Base-by-base conservation (phyloP, 768 basidiomycete species). In the Lentinus brumalis region DNA sequence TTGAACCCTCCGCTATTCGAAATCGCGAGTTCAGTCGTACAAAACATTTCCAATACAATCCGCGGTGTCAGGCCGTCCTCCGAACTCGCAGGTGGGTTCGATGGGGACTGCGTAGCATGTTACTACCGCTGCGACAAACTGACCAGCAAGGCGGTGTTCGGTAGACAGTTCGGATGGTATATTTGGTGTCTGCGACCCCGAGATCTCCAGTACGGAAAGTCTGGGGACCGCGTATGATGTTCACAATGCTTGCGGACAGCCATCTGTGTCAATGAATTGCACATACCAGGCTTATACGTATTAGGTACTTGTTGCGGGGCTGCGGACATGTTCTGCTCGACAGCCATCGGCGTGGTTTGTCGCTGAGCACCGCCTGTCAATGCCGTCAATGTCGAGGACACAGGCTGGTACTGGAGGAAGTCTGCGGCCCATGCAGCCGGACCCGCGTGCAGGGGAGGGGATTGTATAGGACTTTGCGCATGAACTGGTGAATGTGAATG, bases 341-440 rank as follows among this genome's bases (percentile, higher is more conserved):
- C 39, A 9, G 45, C 18, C 53, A 47, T 59, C 11, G 49, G 55
- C 44, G 51, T 46, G 12, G 29, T 52, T 30, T 56, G 62, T 15
- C 54, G 62, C 26, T 57, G 50, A 3, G 56, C 21, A 1, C 21
- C 47, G n/a, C 45, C 46, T 38, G 52, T 15, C 2, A 41, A 32
- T 16, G 56, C 39, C 21, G 42, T 30, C 29, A 49, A 46, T 15
- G 35, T 56, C 7, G 64, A 50, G 8, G 58, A 35, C 26, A 53
- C 55, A 3, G 62, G 56, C 39, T 75, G 75, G 40, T 77, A 79
- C 46, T 75, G 73, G 60, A 84, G 51, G 62, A 90, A 90, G 69
- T 89, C 87, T 21, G 80, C 66, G 1, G 87, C 85, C 88, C 89
- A 91, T n/a, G 79, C 73, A 15, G 78, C 75, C 29, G 70, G 49